Percentiles rank a stretch among this genome's conserved stretches.
phyloP scores from a whole-genome alignment of 352 stramenopile genomes.

The Phytophthora pini region DNA sequence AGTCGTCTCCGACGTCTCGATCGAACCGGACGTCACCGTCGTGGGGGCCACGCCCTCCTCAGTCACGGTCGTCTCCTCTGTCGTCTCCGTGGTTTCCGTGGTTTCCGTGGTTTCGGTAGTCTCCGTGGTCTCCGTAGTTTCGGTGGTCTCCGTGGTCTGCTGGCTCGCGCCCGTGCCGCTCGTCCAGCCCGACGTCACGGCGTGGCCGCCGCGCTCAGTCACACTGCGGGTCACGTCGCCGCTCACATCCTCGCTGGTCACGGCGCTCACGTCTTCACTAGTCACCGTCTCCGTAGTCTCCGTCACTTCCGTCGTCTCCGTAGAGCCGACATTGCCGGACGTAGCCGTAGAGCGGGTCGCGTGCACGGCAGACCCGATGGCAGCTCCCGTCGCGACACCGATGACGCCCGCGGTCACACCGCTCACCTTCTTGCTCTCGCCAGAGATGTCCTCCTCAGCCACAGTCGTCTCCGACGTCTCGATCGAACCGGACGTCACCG shows the following conservation, averaged over 20 bases:
- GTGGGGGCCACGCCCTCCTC: neutral
- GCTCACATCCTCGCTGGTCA: neutral
- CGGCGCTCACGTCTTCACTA: neutral
- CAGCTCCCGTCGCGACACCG: neutral
- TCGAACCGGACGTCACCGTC: neutral
- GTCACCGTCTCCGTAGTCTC: neutral
- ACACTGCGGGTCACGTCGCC: constrained; percentile 8
- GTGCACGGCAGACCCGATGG: constrained; percentile 7
- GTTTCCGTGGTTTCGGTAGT: neutral
- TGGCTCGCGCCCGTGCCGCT: neutral
- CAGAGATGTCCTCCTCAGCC: neutral
- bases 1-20: neutral
- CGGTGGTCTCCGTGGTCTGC: neutral
- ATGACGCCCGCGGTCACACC: neutral
- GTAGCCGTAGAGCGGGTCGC: constrained; percentile 3
- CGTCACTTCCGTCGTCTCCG: neutral
- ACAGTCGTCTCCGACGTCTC: neutral
- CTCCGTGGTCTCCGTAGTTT: neutral
- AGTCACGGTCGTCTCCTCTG: neutral
- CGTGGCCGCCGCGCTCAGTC: constrained; percentile 3
- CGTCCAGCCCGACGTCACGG: neutral
- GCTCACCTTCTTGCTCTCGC: constrained; percentile 1
- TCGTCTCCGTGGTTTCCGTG: neutral
- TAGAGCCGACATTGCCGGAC: constrained; percentile 8
- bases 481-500: neutral